These are phyloP conservation scores for Croton setiger DNA, from an alignment of 441 rosid species.

Conservation along the genomic window DNA sequence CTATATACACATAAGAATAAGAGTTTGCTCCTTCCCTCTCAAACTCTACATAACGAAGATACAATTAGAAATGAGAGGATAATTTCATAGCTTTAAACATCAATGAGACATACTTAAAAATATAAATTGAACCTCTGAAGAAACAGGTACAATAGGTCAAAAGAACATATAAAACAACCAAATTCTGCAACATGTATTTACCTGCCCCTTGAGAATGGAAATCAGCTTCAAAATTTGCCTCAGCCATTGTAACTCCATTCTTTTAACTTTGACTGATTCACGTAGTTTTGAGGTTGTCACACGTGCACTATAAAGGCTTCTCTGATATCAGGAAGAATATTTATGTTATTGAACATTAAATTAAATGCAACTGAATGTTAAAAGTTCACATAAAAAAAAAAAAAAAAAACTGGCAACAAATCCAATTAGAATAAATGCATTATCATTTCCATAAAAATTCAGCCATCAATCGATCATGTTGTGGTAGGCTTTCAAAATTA, in stretches of 20 bases:
- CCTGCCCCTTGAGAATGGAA: constrained; percentile 68
- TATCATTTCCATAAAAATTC: background rate
- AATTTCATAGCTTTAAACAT: no score
- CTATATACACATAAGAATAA: no score
- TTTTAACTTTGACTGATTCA: constrained; percentile 65
- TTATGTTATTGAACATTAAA: background rate
- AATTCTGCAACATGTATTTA: constrained; percentile 25
- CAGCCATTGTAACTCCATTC: constrained; percentile 55
- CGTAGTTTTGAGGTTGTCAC: constrained; percentile 51
- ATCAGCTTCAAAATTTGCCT: constrained; percentile 63
- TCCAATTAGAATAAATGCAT: background rate
- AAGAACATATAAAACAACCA: constrained; percentile 2
- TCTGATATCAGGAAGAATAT: constrained; percentile 40
- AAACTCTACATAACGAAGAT: no score
- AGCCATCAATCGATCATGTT: no score
- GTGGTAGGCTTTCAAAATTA: background rate
- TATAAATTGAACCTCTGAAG: background rate
- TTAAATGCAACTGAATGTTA: background rate
- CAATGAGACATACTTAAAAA: background rate
- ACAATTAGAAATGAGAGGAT: no score
- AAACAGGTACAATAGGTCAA: constrained; percentile 1
- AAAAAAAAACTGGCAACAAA: background rate
- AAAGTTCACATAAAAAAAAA: constrained; percentile 1
- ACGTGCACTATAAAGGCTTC: constrained; percentile 55
- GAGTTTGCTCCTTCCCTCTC: no score